Evolutionary conservation across 495 filamentous ascomycete genomes (phyloP).

Genomic region (Neurospora intermedia): DNA sequence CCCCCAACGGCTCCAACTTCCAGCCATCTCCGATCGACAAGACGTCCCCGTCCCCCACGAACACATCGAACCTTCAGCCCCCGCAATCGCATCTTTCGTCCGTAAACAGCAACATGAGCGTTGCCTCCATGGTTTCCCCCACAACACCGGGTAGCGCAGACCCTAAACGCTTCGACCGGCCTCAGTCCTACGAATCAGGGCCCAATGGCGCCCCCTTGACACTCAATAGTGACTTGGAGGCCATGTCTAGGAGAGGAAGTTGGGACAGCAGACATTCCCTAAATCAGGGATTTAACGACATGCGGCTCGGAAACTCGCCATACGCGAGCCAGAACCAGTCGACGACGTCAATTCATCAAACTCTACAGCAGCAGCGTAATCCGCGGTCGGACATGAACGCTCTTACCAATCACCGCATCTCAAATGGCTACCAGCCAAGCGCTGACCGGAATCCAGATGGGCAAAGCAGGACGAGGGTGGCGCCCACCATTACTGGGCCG

Average conservation of each 20-base stretch:
- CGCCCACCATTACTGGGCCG: slow-evolving; percentile 66
- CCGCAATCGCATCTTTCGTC: slow-evolving; percentile 38
- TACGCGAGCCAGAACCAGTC: slow-evolving; percentile 71
- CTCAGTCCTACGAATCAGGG: slow-evolving; percentile 35
- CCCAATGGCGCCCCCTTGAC: slow-evolving; percentile 19
- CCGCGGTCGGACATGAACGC: slow-evolving; percentile 33
- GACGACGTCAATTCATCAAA: slow-evolving; percentile 56
- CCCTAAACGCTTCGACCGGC: slow-evolving; percentile 31
- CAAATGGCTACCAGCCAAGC: slow-evolving; percentile 51
- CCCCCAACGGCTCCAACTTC: slow-evolving; percentile 24
- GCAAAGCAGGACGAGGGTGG: slow-evolving; percentile 48
- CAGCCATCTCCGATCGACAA: slow-evolving; percentile 38
- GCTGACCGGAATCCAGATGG: slow-evolving; percentile 42
- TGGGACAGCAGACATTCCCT: slow-evolving; percentile 56
- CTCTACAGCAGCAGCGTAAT: slow-evolving; percentile 41
- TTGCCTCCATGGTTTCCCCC: slow-evolving; percentile 46
- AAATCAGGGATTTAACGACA: slow-evolving; percentile 57
- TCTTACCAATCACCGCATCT: slow-evolving; percentile 43
- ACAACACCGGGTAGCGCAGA: slow-evolving; percentile 31
- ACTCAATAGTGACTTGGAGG: slow-evolving; percentile 16
- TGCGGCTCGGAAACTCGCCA: slow-evolving; percentile 56
- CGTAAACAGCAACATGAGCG: slow-evolving; percentile 40
- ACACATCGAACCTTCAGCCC: slow-evolving; percentile 24
- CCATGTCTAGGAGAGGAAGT: slow-evolving; percentile 58
- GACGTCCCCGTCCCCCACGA: slow-evolving; percentile 39